Base-by-base conservation (phyloP, 1,284 basidiomycete species). In the Ustilago trichophora region DNA sequence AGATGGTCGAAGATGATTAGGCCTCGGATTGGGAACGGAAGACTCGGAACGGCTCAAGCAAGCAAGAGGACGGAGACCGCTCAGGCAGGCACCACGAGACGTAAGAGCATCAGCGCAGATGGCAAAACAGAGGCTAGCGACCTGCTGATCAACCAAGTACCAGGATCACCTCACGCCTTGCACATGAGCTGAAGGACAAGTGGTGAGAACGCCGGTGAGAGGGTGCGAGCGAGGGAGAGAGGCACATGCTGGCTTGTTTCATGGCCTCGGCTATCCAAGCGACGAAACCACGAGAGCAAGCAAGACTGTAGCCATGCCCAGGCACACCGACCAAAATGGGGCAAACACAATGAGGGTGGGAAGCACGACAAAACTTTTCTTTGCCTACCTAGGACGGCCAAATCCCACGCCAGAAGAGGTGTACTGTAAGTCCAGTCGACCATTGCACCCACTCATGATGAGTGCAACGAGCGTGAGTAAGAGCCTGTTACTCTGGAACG, bases 211-310 rank as follows among this genome's bases (percentile, higher is more conserved):
- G 6, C 36, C 22, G 16, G 24, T 25, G 27, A 18, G 11, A 22
- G 25, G 26, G 8, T 27, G 43, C 24, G 22, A 15, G 21, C 35
- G 25, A 10, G 10, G 18, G 3, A 22, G 38, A 19, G 6, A 13
- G n/a, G 37, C 7, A 10, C 27, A 37, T 22, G 11, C 31, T 24
- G 18, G 29, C 11, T 5, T 25, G 2, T 9, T 27, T 13, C 21
- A 21, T 5, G 40, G 25, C 26, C 42, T 53, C 50, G 42, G 35
- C 21, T 45, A 38, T 15, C 16, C 50, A 37, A 38, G 18, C 34
- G 25, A 38, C 15, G 34, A 31, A 53, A 37, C 48, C 26, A 41
- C 50, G 45, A 41, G 50, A 53, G 41, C 31, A 29, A 34, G 21
- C 13, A 6, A 18, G 16, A 15, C n/a, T n/a, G 44, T 4, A 26